Conservation (phyloP, 805 yeast genomes). For the Saturnispora sanitii region DNA sequence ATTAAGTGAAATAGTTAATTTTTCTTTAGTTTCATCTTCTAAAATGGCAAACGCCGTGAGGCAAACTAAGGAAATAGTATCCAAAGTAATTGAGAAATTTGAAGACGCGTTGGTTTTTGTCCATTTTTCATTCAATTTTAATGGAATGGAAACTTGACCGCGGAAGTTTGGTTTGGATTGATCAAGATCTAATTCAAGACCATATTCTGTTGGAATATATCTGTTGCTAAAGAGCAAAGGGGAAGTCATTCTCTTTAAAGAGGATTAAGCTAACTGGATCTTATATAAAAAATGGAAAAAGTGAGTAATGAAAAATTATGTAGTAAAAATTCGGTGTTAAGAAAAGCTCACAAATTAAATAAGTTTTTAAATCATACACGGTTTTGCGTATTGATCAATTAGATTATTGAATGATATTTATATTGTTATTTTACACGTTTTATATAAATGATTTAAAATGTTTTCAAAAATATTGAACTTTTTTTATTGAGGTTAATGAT, state of each 20-base stretch:
- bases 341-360: too few relatives aligned
- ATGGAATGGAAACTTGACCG: conserved; percentile 30
- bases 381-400: too few relatives aligned
- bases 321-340: background rate
- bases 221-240: conserved; percentile 26
- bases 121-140: conserved; percentile 21
- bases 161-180: conserved; percentile 37
- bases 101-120: conserved; percentile 3
- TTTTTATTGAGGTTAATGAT: too few relatives aligned
- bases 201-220: conserved; percentile 31
- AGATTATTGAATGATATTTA: too few relatives aligned
- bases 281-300: background rate
- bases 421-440: too few relatives aligned
- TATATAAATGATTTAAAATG: too few relatives aligned
- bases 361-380: too few relatives aligned
- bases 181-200: conserved; percentile 27
- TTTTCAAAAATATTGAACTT: too few relatives aligned
- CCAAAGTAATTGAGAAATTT: conserved; percentile 26
- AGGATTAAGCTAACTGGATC: too few relatives aligned
- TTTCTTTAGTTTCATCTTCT: conserved; percentile 7
- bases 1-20: conserved; percentile 23
- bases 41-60: conserved; percentile 22
- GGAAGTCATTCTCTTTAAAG: conserved; percentile 9
- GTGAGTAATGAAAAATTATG: background rate
- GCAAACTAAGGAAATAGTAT: conserved; percentile 34